Evolutionary conservation across 345 rosid genomes (phyloP).

Genomic region (Populus alba): DNA sequence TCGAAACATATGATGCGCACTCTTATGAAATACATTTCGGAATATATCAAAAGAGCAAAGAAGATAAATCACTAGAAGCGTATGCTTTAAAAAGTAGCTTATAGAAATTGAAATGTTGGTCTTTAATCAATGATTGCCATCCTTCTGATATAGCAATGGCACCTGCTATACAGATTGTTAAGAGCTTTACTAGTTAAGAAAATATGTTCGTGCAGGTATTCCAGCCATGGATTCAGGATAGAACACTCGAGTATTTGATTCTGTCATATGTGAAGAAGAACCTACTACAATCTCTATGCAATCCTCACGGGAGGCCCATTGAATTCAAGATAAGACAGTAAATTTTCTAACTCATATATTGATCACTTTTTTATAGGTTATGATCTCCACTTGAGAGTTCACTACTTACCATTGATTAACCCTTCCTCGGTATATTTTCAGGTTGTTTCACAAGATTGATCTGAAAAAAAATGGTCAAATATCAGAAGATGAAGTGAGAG

Average conservation of each 20-base stretch:
- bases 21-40: not conserved
- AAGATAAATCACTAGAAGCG: too few species aligned
- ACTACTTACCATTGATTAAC: not conserved
- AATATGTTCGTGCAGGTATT: constrained; percentile 30
- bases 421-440: constrained; percentile 9
- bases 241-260: constrained; percentile 38
- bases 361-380: not conserved
- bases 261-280: constrained; percentile 15
- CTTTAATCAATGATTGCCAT: too few species aligned
- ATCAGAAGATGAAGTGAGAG: constrained; percentile 35
- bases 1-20: not conserved
- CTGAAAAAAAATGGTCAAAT: constrained; percentile 17
- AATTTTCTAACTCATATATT: not conserved
- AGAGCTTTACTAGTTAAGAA: not conserved
- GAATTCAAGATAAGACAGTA: constrained; percentile 28
- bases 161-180: too few species aligned
- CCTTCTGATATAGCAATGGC: too few species aligned
- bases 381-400: not conserved
- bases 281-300: constrained; percentile 22
- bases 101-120: too few species aligned
- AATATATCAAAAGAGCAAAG: too few species aligned
- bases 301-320: constrained; percentile 29
- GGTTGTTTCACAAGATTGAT: constrained; percentile 42
- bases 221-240: constrained; percentile 46
- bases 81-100: too few species aligned